Evolutionary conservation across 352 stramenopile genomes (phyloP), one percentile per base, ranked within the genome.

Genomic region (Pythium insidiosum): DNA sequence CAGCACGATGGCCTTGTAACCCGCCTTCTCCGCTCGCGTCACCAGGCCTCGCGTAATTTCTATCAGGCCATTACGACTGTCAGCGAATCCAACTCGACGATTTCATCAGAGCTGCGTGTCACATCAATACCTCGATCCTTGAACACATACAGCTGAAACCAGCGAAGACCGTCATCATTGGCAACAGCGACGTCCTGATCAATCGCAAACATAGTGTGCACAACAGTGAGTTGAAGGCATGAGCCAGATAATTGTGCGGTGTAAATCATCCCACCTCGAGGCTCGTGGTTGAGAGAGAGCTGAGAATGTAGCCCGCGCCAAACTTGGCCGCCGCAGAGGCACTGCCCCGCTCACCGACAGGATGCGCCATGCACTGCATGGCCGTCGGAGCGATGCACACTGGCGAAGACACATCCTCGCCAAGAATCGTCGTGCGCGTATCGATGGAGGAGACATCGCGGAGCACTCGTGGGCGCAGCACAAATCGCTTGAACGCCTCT

Each of bases 81-180:
- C n/a, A n/a, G n/a, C n/a, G n/a, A n/a, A n/a, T n/a, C n/a, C n/a
- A n/a, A n/a, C n/a, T n/a, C n/a, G n/a, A n/a, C n/a, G n/a, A n/a
- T n/a, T n/a, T n/a, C n/a, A n/a, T n/a, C n/a, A n/a, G n/a, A n/a
- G n/a, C n/a, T n/a, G n/a, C n/a, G n/a, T n/a, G n/a, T n/a, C n/a
- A n/a, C n/a, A n/a, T n/a, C n/a, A n/a, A n/a, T 53, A 82, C 73
- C 51, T 25, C 76, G 69, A 67, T 89, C 73, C 41, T 95, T 95
- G 71, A 96, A 98, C n/a, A 98, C 90, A 61, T 98, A 98, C 26
- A 98, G 73, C 56, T 98, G 94, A 59, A 94, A 98, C 54, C 95
- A 95, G 46, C 95, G 92, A 13, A 96, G 69, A 7, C 88, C 88
- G 38, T 84, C 43, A 5, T 68, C 63, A 41, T 83, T 85, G 6